Conservation (phyloP, 2,329 filamentous ascomycete genomes). For the Akanthomyces dipterigenus region DNA sequence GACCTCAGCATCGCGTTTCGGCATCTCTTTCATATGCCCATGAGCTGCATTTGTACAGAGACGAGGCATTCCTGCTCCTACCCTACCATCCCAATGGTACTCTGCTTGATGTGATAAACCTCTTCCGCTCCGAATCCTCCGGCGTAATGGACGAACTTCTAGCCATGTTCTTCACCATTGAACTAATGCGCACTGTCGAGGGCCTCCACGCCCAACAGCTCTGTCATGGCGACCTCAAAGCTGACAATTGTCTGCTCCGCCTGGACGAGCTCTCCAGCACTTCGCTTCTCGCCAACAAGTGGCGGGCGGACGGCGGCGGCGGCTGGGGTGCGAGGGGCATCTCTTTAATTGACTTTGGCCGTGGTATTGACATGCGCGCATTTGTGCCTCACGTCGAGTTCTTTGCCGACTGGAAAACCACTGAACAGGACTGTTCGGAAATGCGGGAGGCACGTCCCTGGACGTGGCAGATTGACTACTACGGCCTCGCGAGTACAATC, state of each 20-base stretch:
- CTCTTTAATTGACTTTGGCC: slow-evolving; percentile 87
- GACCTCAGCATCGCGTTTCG: slow-evolving; percentile 60
- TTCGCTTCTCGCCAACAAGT: slow-evolving; percentile 51
- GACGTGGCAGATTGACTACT: slow-evolving; percentile 97
- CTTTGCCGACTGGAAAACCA: slow-evolving; percentile 91
- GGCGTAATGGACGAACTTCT: slow-evolving; percentile 83
- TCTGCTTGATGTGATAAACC: slow-evolving; percentile 88
- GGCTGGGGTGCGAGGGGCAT: slow-evolving; percentile 80
- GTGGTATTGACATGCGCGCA: slow-evolving; percentile 85
- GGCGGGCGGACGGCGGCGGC: slow-evolving; percentile 63
- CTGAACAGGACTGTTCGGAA: slow-evolving; percentile 83
- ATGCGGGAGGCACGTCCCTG: slow-evolving; percentile 91
- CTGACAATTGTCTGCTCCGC: slow-evolving; percentile 89
- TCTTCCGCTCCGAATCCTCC: slow-evolving; percentile 63
- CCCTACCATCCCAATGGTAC: slow-evolving; percentile 87
- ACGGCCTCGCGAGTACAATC: slow-evolving; percentile 81
- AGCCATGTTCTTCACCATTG: slow-evolving; percentile 92
- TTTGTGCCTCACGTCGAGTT: slow-evolving; percentile 72
- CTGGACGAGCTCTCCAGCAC: slow-evolving; percentile 50
- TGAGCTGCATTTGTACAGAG: slow-evolving; percentile 84
- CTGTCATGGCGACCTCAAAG: slow-evolving; percentile 89
- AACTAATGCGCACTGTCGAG: slow-evolving; percentile 85
- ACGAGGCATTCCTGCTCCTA: slow-evolving; percentile 85
- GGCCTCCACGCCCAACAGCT: slow-evolving; percentile 72
- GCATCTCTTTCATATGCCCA: slow-evolving; percentile 77